Base-by-base conservation (phyloP, 2,329 filamentous ascomycete genomes). In the Aspergillus ochraceoroseus region DNA sequence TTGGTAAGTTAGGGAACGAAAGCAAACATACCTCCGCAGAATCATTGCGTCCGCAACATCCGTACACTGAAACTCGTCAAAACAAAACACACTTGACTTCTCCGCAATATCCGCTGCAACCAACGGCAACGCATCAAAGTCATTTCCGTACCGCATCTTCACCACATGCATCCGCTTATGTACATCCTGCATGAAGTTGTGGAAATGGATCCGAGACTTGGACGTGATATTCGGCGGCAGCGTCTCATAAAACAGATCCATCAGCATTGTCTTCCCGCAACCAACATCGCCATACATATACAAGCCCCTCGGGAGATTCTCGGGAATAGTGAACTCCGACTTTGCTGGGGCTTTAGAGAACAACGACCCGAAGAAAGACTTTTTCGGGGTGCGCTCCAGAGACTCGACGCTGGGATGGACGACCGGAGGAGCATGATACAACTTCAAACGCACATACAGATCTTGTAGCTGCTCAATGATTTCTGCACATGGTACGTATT, bases 41-140 rank as follows among this genome's bases (percentile, higher is more conserved):
- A 98, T 98, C 92, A 98, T 98, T 54, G 92, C 92, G 69, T 96
- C 90, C 11, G 92, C 92, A 20, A 98, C 90, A 66, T 98, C 92
- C 26, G 92, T 98, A 61, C 89, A 95, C 63, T 98, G 92, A 60
- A 98, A 98, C 70, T 98, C 92, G 65, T 98, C 92, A 61, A 98
- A 98, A 65, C 92, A 98, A 27, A 98, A 72, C 17, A 98, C 87
- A 42, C 84, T 87, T 22, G 82, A 83, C 47, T 82, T 75, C 56
- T 87, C 80, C 5, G 92, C 92, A 61, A 98, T 92, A 59, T 92
- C 84, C n/a, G 90, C 92, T 2, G 90, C 90, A 12, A 96, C 83
- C 60, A 94, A 92, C 0, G 90, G 90, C 30, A 96, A 78, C 0
- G 80, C 87, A 64, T 98, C 92, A 26, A 95, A 76, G 53, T 95